Base-by-base conservation (phyloP, 2,329 filamentous ascomycete genomes). In the Monilinia polystroma region DNA sequence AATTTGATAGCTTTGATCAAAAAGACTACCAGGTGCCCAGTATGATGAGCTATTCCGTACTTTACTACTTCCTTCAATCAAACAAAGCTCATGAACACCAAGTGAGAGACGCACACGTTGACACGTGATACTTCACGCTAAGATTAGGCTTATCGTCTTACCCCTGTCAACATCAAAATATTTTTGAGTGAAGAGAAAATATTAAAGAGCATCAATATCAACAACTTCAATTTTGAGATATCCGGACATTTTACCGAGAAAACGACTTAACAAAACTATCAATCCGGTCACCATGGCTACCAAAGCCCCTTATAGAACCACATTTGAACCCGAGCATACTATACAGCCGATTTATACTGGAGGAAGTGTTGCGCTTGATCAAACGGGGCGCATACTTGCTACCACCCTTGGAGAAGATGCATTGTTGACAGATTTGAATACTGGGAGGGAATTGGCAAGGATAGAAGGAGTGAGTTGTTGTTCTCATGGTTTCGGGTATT, bases 271-370 rank as follows among this genome's bases (percentile, higher is more conserved):
- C 35, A 14, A 29, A 12, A 47, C 45, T 14, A 6, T 11, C 23
- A n/a, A 32, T 38, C 7, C 26, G 32, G 26, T 64, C 60, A 78
- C 69, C 66, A 87, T 90, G 87, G 84, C 87, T 66, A 84, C 80
- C 69, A 87, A 86, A 77, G 80, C 86, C 68, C 81, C 85, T 23
- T 82, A 86, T 73, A 96, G 93, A 82, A 97, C 93, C 67, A 97
- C 94, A 4, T 99, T 97, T 78, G 91, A 96, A 75, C 86, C 90
- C 67, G 85, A 85, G 71, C 87, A 90, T 75, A 91, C 92, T 58
- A 90, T 99, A 66, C 91, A 93, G 73, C 95, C 95, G 26, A 94
- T 98, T 60, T 97, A 95, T 76, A 97, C 94, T 2, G 95, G 95
- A 65, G 95, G 95, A 54, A 90, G 91, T 71, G 88, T 96, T 68